Evolutionary conservation across 768 basidiomycete species (phyloP).

Genomic region (Trametes cinnabarina): DNA sequence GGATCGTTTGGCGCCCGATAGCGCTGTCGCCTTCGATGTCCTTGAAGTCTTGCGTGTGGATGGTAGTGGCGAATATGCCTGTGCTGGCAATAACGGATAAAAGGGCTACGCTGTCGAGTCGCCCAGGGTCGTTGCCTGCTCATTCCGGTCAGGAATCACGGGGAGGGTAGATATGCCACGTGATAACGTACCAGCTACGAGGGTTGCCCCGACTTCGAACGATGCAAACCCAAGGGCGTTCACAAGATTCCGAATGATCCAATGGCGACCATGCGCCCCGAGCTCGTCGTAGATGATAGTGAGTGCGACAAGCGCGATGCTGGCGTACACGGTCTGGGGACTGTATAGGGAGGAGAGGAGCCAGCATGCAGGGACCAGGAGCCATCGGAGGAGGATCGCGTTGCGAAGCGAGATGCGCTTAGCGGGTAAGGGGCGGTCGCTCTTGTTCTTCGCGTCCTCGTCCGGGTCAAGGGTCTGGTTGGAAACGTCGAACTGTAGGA

Average conservation of each 20-base stretch:
- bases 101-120: constrained; percentile 20
- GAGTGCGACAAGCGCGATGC: constrained; percentile 15
- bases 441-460: constrained; percentile 28
- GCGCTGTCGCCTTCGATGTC: constrained; percentile 15
- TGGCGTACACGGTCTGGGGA: constrained; percentile 12
- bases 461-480: constrained; percentile 26
- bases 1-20: constrained; percentile 13
- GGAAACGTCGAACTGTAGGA: constrained; percentile 30
- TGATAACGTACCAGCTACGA: constrained; percentile 9
- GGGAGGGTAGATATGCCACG: background rate
- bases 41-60: constrained; percentile 30
- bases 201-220: constrained; percentile 28
- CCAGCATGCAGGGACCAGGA: constrained; percentile 21
- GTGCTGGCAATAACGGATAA: constrained; percentile 28
- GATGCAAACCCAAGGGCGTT: constrained; percentile 20
- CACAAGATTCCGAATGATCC: constrained; percentile 17
- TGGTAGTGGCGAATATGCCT: constrained; percentile 34
- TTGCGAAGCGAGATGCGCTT: constrained; percentile 18
- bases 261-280: constrained; percentile 16
- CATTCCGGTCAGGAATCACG: too few species aligned
- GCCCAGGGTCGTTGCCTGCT: constrained; percentile 14
- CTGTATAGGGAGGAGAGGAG: constrained; percentile 9
- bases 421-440: constrained; percentile 27
- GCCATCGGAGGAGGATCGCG: constrained; percentile 23
- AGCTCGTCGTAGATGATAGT: constrained; percentile 26